Percentiles rank a stretch among this genome's conserved stretches.
Evolutionary conservation across 2,329 filamentous ascomycete genomes (phyloP).

Genomic region (Sporothrix sp.): DNA sequence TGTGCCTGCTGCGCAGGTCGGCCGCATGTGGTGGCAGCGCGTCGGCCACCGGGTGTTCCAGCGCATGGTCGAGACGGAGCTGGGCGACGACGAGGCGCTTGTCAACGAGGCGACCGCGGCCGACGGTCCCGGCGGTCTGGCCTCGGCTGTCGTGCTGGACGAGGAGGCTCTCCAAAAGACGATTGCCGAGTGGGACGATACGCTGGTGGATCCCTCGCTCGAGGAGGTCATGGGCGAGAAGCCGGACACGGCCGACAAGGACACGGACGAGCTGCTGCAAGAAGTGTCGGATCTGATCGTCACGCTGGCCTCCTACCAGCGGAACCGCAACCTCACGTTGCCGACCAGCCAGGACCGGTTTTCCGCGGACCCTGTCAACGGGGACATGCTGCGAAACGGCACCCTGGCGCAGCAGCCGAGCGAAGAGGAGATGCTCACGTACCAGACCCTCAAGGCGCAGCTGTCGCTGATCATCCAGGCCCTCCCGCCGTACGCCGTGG

Average conservation of each 20-base stretch:
- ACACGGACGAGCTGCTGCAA: slow-evolving; percentile 58
- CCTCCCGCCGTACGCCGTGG: slow-evolving; percentile 74
- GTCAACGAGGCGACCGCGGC: slow-evolving; percentile 27
- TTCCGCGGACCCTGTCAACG: slow-evolving; percentile 51
- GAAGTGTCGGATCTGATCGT: slow-evolving; percentile 69
- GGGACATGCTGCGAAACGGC: slow-evolving; percentile 58
- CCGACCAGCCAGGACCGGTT: slow-evolving; percentile 53
- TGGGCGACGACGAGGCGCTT: slow-evolving; percentile 27
- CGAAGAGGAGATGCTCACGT: slow-evolving; percentile 50
- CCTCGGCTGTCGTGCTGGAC: slow-evolving; percentile 28
- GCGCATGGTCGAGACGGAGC: slow-evolving; percentile 48
- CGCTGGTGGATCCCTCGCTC: slow-evolving; percentile 47
- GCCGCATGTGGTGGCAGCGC: slow-evolving; percentile 68
- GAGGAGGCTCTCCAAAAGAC: slow-evolving; percentile 43
- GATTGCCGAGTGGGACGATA: slow-evolving; percentile 50
- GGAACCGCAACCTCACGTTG: slow-evolving; percentile 63
- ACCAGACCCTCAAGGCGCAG: slow-evolving; percentile 66
- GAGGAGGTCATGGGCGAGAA: slow-evolving; percentile 43
- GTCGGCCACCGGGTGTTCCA: slow-evolving; percentile 57
- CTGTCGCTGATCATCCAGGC: slow-evolving; percentile 62
- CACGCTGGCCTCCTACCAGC: slow-evolving; percentile 67
- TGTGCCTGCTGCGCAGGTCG: slow-evolving; percentile 56
- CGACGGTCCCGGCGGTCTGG: slow-evolving; percentile 3
- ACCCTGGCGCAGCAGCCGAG: slow-evolving; percentile 54
- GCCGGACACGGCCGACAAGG: slow-evolving; percentile 42